Base-by-base conservation (phyloP, 257 asterid species). In the Nicotiana paniculata region DNA sequence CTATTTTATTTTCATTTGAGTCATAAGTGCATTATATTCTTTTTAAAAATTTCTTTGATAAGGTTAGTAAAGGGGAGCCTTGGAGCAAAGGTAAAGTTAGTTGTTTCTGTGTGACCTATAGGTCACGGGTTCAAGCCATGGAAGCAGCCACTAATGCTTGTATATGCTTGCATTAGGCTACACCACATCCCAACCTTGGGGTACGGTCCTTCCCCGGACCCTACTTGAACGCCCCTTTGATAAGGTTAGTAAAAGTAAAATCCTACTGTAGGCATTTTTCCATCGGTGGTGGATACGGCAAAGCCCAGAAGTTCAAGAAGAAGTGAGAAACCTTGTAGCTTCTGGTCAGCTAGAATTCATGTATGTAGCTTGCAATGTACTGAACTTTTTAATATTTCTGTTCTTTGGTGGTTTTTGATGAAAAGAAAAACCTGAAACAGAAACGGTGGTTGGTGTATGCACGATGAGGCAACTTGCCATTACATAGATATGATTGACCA, bases 391-490 rank as follows among this genome's bases (percentile, higher is more conserved):
- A 43, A 48, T 33, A 26, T 75, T 37, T 80, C 11, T 5, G 0
- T 33, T 81, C 9, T 51, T 57, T 35, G 6, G 9, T 46, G 32
- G 39, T 53, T 39, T 55, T 68, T 77, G 9, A 51, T 39, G 39
- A 69, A 65, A 84, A 15, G 17, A 10, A 51, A 21, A 26, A 51
- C 16, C 82, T 65, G 84, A 39, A 86, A 89, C 88, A 94, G 97
- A 86, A 95, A 95, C 54, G 98, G 97, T 5, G 98, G 98, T 54
- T 92, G 97, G 98, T 95, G 98, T 81, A 95, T 95, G 98, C 98
- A 95, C 75, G 98, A 95, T 83, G 98, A 95, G 85, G 97, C 98
- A 79, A 75, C 97, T 15, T 81, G 86, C 53, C 97, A 95, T 87
- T 95, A 95, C 64, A 86, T 95, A 65, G 98, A 95, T 88, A 90